phyloP scores from a whole-genome alignment of 2,329 filamentous ascomycete species.

The Monilinia polystroma region DNA sequence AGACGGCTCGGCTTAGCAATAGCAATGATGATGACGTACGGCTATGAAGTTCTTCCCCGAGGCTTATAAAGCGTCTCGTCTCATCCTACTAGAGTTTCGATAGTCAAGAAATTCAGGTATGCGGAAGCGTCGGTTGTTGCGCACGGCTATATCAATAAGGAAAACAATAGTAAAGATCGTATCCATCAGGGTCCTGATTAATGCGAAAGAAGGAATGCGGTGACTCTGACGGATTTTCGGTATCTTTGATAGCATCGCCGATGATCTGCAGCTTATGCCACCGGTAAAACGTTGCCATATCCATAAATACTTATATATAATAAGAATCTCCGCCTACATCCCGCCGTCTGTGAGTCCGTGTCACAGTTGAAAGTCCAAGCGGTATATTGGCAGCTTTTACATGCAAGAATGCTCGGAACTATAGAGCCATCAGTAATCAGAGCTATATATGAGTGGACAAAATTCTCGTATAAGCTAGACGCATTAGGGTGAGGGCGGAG shows the following conservation, averaged over 20 bases:
- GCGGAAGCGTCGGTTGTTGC: not conserved
- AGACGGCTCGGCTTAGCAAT: too few species aligned
- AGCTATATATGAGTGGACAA: not conserved
- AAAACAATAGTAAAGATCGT: not conserved
- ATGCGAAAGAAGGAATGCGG: not conserved
- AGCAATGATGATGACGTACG: not conserved
- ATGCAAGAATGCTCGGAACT: not conserved
- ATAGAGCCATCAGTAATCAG: not conserved
- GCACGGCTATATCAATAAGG: not conserved
- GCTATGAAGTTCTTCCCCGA: not conserved
- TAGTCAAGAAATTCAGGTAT: not conserved
- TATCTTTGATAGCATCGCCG: not conserved
- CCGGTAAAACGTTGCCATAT: not conserved
- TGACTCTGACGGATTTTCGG: not conserved
- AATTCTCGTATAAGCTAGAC: not conserved
- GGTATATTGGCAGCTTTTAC: not conserved
- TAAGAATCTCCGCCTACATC: not conserved
- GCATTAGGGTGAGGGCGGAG: not conserved
- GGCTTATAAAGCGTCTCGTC: not conserved
- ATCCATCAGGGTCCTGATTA: not conserved
- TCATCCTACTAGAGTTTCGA: not conserved
- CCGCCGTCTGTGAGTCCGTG: conserved; percentile 3
- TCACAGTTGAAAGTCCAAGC: not conserved
- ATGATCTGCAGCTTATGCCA: not conserved
- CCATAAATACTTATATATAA: not conserved